Conservation (phyloP, 2,329 filamentous ascomycete species). For the Colletotrichum ledebouriae region DNA sequence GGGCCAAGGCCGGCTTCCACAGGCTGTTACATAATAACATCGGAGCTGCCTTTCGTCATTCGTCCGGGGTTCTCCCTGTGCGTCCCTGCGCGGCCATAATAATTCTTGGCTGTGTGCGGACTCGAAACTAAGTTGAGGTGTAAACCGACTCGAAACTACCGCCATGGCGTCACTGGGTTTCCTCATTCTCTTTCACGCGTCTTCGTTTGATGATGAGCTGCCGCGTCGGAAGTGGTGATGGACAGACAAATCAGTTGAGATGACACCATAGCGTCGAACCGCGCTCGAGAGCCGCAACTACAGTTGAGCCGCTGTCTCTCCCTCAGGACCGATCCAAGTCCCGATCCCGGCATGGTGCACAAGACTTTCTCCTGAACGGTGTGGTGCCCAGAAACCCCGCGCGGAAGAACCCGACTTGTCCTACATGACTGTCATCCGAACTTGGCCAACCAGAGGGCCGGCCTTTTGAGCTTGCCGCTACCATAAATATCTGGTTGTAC, state of each 20-base stretch:
- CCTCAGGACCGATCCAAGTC: conserved; percentile 7
- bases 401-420: conserved; percentile 40
- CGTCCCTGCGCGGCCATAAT: conserved; percentile 24
- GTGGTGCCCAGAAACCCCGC: conserved; percentile 17
- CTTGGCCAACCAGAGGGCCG: conserved; percentile 22
- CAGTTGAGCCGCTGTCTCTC: background rate
- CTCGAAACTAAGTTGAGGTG: background rate
- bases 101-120: conserved; percentile 13
- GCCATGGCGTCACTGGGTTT: conserved; percentile 16
- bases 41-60: conserved; percentile 26
- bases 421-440: conserved; percentile 24
- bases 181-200: conserved; percentile 12
- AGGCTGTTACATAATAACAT: conserved; percentile 39
- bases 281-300: conserved; percentile 17
- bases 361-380: conserved; percentile 17
- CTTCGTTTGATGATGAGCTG: conserved; percentile 13
- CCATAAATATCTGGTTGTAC: conserved; percentile 28
- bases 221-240: background rate
- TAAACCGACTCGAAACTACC: conserved; percentile 3
- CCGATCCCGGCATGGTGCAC: conserved; percentile 30
- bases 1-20: conserved; percentile 16
- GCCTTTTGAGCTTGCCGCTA: background rate
- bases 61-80: conserved; percentile 33
- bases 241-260: background rate
- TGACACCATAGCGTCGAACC: conserved; percentile 12